Conservation (phyloP, 2,329 filamentous ascomycete genomes). For the Fusarium denticulatum region DNA sequence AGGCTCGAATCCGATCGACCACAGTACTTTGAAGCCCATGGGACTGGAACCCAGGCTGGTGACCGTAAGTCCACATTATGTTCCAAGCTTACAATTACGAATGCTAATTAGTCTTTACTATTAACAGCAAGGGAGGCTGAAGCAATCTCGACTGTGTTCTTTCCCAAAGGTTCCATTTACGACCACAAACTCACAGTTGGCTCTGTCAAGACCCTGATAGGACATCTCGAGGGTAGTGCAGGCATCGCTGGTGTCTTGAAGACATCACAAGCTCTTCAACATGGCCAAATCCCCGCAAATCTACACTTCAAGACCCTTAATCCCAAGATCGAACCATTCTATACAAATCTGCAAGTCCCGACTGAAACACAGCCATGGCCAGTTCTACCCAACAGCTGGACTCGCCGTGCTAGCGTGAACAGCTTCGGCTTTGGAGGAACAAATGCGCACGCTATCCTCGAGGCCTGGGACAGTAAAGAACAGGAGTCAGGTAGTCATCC, state of each 20-base stretch:
- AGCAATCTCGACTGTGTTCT: neutral
- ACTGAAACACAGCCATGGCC: constrained; percentile 41
- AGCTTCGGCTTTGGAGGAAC: constrained; percentile 53
- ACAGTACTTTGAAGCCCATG: constrained; percentile 11
- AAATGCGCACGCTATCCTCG: constrained; percentile 47
- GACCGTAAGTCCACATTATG: neutral
- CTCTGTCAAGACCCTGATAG: constrained; percentile 10
- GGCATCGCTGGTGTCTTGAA: neutral
- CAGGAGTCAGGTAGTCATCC: neutral
- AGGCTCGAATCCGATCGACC: neutral
- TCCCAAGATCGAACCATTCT: constrained; percentile 7
- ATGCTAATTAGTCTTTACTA: neutral
- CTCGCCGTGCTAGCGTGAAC: constrained; percentile 46
- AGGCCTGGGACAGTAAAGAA: neutral
- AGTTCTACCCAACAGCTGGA: neutral
- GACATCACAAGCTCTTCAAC: neutral
- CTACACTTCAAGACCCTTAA: constrained; percentile 39
- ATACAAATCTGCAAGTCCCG: constrained; percentile 35
- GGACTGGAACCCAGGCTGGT: constrained; percentile 13
- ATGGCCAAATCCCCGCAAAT: neutral
- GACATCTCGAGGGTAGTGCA: constrained; percentile 3
- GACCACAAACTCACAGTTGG: neutral
- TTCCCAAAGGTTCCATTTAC: neutral
- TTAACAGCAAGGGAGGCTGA: neutral
- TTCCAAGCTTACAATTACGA: too few species aligned